Evolutionary conservation across 108 stramenopile genomes (phyloP), one percentile per base, ranked within the genome.

Genomic region (Nitzschia inconspicua): DNA sequence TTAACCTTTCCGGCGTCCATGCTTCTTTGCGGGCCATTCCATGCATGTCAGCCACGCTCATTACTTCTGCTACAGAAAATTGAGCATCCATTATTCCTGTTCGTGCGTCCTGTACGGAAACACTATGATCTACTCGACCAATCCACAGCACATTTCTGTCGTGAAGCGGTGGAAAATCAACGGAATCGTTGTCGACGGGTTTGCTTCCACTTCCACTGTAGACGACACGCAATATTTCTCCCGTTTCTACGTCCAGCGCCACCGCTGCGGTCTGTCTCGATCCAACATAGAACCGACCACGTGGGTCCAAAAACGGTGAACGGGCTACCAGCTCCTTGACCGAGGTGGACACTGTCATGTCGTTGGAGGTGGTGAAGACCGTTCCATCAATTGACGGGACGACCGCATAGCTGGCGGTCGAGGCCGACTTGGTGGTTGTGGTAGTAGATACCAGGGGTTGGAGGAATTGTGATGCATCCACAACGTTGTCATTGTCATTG

Each of bases 361-460:
- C 84, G 7, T 64, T 34, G 20, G 75, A 61, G 11, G 91, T 87
- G 16, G 86, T 58, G 48, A 81, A 89, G 8, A 78, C 75, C 11
- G 65, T 60, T 20, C 90, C 91, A 65, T 93, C 91, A 41, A 93
- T 68, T 11, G 81, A 83, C 8, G 91, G 91, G 3, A 92, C 85
- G 19, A 85, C 91, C 7, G 68, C 69, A 31, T 57, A 77, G 24
- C 56, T 34, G 40, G 42, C 49, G 24, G 46, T 26, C 37, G 65
- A 37, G 23, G 66, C 65, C 6, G 85, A 71, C 8, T 55, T 53
- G 22, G 81, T 79, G 30, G 84, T 85, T 13, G 85, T 71, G 3
- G 63, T 84, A 14, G 89, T 91, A 11, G 85, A 80, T 8, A 91
- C 68, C 39, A 91, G 58, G 14, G 89, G 89, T 49, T 68, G 66